Base-by-base conservation (phyloP, 2,329 filamentous ascomycete genomes). In the Sporothrix brasiliensis region DNA sequence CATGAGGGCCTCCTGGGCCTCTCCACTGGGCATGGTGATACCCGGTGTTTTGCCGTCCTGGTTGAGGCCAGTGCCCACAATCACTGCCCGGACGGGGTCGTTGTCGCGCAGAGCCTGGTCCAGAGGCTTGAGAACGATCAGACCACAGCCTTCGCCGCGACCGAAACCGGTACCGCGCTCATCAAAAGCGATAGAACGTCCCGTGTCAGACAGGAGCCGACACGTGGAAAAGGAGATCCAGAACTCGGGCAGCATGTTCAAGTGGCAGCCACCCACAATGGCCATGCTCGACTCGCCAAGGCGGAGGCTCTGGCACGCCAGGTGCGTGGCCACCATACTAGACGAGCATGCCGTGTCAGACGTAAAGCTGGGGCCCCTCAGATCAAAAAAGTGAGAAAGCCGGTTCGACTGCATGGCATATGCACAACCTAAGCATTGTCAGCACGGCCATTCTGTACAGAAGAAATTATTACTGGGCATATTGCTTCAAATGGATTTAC, bases 131-230 rank as follows among this genome's bases (percentile, higher is more conserved):
- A 90, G 76, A 13, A 89, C 76, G 3, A 90, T 74, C 66, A 84
- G 80, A 7, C 80, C 86, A 24, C 84, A 82, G 4, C 87, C 88
- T 73, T 90, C 88, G 10, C 87, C 88, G 11, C 88, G 83, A 0
- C 84, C 87, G 73, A 88, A 91, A 0, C 89, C 89, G 52, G 83
- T 83, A 5, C 83, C 86, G 61, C 80, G 78, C 21, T 77, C 76
- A 73, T 86, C 86, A 73, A 83, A 87, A 41, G 85, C 84, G 66
- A 81, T 83, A 16, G 83, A 87, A 50, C 83, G 80, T 1, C 85
- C 85, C 0, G 82, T 81, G 41, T 85, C 82, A 1, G 84, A 85
- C 30, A 88, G 81, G 63, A 87, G 75, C 75, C 75, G 82, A 73
- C 24, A 82, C 41, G 82, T 82, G 21, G 81, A 81, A 71, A 82